Conservation (phyloP, 163 green algal genomes). For the Volvox carteri region DNA sequence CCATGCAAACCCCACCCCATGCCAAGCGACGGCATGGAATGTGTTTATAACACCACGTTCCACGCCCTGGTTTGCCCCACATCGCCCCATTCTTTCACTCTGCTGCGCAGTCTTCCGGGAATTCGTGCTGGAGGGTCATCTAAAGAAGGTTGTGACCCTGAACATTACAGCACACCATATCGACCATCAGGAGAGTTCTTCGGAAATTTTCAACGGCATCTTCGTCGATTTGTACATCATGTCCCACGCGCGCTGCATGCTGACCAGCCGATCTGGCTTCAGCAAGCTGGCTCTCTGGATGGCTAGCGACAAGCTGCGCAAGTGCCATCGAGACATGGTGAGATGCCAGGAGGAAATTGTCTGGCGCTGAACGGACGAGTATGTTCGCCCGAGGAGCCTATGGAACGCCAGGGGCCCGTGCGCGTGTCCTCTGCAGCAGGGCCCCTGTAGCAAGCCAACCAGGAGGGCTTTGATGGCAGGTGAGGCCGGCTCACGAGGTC, state of each 20-base stretch:
- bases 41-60: no score
- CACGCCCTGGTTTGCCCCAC: no score
- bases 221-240: constrained; percentile 45
- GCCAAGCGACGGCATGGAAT: no score
- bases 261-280: constrained; percentile 17
- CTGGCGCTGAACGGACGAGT: background rate
- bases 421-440: no score
- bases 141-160: background rate
- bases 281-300: constrained; percentile 23
- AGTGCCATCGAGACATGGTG: background rate
- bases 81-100: background rate
- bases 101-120: background rate
- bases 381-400: no score
- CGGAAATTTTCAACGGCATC: background rate
- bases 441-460: no score
- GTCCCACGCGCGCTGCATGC: constrained; percentile 24
- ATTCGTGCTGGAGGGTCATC: background rate
- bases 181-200: background rate
- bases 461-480: no score
- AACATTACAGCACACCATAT: constrained; percentile 16
- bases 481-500: no score
- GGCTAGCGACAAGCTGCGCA: background rate
- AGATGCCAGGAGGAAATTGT: background rate
- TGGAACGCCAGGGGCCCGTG: no score
- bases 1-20: no score